Evolutionary conservation across 768 basidiomycete genomes (phyloP).

Genomic region (Lactarius sanguifluus): DNA sequence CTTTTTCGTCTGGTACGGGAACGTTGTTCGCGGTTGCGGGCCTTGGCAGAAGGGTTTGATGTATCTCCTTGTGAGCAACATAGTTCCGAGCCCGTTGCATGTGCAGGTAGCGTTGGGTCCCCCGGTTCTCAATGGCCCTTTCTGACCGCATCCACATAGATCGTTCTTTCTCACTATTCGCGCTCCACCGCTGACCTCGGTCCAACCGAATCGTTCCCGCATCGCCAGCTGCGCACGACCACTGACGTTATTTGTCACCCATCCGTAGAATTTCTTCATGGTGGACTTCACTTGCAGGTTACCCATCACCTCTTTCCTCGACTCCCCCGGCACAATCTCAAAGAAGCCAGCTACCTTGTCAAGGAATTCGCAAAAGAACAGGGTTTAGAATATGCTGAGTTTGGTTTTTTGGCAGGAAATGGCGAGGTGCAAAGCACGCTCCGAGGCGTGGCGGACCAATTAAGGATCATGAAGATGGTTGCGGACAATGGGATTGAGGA

Average conservation of each 20-base stretch:
- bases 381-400: slow-evolving; percentile 84
- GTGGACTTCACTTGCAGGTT: slow-evolving; percentile 96
- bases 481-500: slow-evolving; percentile 72
- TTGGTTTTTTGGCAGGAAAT: slow-evolving; percentile 88
- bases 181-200: slow-evolving; percentile 93
- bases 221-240: slow-evolving; percentile 95
- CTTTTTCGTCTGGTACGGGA: slow-evolving; percentile 88
- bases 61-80: slow-evolving; percentile 83
- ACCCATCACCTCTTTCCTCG: slow-evolving; percentile 98
- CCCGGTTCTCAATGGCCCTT: slow-evolving; percentile 9
- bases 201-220: slow-evolving; percentile 86
- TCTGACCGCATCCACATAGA: slow-evolving; percentile 44
- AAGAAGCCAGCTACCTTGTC: slow-evolving; percentile 76
- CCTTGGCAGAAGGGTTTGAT: slow-evolving; percentile 65
- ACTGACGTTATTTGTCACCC: slow-evolving; percentile 90
- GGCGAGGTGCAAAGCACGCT: slow-evolving; percentile 80
- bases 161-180: slow-evolving; percentile 96
- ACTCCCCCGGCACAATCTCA: slow-evolving; percentile 89
- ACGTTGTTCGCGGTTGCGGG: slow-evolving; percentile 67
- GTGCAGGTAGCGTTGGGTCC: slow-evolving; percentile 65
- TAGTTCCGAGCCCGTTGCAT: slow-evolving; percentile 87
- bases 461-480: slow-evolving; percentile 77
- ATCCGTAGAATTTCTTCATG: slow-evolving; percentile 86
- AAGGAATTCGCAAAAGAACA: slow-evolving; percentile 87
- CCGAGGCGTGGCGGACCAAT: slow-evolving; percentile 82